Conservation (phyloP, 2,329 filamentous ascomycete genomes). For the Stemphylium lycopersici region DNA sequence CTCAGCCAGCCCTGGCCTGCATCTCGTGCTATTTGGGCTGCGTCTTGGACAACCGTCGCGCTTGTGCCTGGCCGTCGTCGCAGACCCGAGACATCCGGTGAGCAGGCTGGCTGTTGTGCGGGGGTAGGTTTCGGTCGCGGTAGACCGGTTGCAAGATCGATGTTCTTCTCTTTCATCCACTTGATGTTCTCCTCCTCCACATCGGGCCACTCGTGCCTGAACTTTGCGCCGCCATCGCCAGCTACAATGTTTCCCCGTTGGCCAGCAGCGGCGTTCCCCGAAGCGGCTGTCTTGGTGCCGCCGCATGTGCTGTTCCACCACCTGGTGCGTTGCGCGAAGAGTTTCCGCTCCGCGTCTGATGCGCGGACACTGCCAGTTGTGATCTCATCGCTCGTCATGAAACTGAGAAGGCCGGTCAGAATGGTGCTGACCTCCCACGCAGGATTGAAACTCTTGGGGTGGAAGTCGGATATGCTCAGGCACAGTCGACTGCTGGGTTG, state of each 20-base stretch:
- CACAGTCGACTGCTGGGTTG: conserved; percentile 91
- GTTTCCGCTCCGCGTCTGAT: conserved; percentile 75
- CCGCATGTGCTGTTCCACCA: conserved; percentile 99
- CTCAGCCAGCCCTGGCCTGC: conserved; percentile 83
- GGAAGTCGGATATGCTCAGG: conserved; percentile 95
- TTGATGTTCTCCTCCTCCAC: conserved; percentile 87
- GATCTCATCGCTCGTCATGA: conserved; percentile 99
- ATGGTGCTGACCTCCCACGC: conserved; percentile 99
- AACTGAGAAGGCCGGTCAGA: conserved; percentile 88
- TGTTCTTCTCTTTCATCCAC: conserved; percentile 84
- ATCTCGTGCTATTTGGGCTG: conserved; percentile 73
- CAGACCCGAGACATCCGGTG: conserved; percentile 66
- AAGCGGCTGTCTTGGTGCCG: conserved; percentile 65
- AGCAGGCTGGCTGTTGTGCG: conserved; percentile 60
- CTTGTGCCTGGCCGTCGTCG: conserved; percentile 67
- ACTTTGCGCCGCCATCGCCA: conserved; percentile 91
- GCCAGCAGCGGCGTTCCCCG: conserved; percentile 55
- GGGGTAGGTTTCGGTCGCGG: conserved; percentile 58
- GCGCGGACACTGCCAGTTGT: conserved; percentile 89
- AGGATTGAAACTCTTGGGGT: conserved; percentile 97
- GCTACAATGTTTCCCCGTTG: conserved; percentile 72
- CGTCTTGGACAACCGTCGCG: conserved; percentile 74
- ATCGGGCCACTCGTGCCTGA: conserved; percentile 87
- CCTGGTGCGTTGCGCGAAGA: conserved; percentile 75
- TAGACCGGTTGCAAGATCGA: conserved; percentile 78